These are phyloP conservation scores for Mycena albidolilacea DNA, from an alignment of 768 basidiomycete genomes.

Conservation along the genomic window DNA sequence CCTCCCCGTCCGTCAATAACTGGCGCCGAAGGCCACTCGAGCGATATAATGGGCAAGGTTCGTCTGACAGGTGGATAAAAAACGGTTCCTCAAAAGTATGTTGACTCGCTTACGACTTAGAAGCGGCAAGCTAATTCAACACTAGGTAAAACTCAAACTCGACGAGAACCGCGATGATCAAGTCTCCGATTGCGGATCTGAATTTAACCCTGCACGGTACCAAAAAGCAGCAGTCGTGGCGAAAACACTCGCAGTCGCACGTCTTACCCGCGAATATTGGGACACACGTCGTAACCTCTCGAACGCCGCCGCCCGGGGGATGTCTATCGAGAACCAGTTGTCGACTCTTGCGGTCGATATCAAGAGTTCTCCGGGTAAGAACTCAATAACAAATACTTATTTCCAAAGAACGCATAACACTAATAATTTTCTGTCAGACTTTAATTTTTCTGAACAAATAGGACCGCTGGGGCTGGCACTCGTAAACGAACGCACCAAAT, in stretches of 20 bases:
- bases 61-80: not conserved
- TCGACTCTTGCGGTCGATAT: not conserved
- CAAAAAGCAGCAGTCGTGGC: not conserved
- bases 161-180: not conserved
- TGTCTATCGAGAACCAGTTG: conserved; percentile 10
- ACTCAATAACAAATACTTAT: not conserved
- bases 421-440: not conserved
- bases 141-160: not conserved
- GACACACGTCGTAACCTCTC: conserved; percentile 18
- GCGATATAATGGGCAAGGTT: not conserved
- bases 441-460: conserved; percentile 3
- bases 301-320: conserved; percentile 23
- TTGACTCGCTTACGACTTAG: not conserved
- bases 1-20: not conserved
- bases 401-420: not conserved
- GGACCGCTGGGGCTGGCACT: not conserved
- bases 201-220: not conserved
- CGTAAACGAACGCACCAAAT: conserved; percentile 14
- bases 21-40: conserved; percentile 4
- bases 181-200: not conserved
- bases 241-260: conserved; percentile 6
- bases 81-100: not conserved
- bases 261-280: conserved; percentile 28
- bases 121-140: not conserved
- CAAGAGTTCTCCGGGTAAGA: not conserved